These are phyloP conservation scores for Sanghuangporus weigelae DNA, from an alignment of 1,284 basidiomycete species.

Conservation along the genomic window DNA sequence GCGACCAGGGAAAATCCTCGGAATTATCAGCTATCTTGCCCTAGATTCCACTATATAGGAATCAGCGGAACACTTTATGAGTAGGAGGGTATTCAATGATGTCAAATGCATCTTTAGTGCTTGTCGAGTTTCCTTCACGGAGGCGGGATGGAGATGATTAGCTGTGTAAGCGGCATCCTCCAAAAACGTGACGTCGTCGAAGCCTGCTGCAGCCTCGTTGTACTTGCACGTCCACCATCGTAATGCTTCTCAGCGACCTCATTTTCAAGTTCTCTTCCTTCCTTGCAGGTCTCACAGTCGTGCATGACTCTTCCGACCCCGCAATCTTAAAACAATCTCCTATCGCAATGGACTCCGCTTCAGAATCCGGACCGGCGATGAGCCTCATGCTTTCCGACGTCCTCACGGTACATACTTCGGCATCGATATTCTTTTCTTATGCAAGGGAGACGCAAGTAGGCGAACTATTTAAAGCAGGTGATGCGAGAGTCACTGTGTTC, in stretches of 20 bases:
- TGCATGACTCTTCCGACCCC: not conserved
- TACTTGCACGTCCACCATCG: not conserved
- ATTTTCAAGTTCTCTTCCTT: constrained; percentile 8
- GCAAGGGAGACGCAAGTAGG: constrained; percentile 64
- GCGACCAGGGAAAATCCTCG: too few species aligned
- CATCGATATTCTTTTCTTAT: constrained; percentile 78
- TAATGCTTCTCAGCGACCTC: constrained; percentile 8
- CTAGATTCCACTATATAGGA: too few species aligned
- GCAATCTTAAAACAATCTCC: constrained; percentile 21
- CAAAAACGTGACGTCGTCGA: not conserved
- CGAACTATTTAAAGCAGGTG: constrained; percentile 37
- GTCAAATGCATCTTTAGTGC: too few species aligned
- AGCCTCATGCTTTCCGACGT: constrained; percentile 59
- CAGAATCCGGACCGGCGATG: constrained; percentile 24
- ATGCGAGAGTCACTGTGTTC: constrained; percentile 48
- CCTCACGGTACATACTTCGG: constrained; percentile 63
- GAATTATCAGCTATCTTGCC: too few species aligned
- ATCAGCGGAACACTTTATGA: too few species aligned
- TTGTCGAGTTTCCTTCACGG: too few species aligned
- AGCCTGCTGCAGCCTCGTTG: not conserved
- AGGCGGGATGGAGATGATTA: not conserved
- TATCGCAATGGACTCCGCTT: constrained; percentile 25
- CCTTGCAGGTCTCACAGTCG: constrained; percentile 1
- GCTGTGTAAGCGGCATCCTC: not conserved
- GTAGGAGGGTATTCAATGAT: too few species aligned